Evolutionary conservation across 352 stramenopile species (phyloP), one percentile per base, ranked within the genome.

Genomic region (Elongisporangium undulatum): DNA sequence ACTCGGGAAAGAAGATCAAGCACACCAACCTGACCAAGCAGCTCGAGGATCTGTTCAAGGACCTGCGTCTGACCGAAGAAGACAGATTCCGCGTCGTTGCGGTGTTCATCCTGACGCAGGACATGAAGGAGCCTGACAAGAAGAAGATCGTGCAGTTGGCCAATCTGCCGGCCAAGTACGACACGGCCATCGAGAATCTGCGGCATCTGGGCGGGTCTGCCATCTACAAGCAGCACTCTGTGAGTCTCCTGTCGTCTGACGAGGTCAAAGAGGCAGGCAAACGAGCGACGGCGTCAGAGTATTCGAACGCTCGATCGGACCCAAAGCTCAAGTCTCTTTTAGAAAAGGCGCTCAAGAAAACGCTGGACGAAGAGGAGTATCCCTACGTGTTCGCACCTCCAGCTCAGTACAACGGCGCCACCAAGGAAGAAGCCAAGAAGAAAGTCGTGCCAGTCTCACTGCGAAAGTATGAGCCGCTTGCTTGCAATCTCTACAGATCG

Each of bases 81-180:
- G 85, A 97, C 41, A 83, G 89, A 8, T 89, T 98, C 51, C 83
- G 96, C 50, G 85, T 99, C 10, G 74, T 97, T 0, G 82, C 93
- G 13, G 87, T 99, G 49, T 97, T 97, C 67, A 94, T 95, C 13
- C 74, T 98, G 16, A 98, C 92, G 15, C 96, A 98, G 70, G 82
- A 93, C 49, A 84, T 98, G 63, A 96, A 91, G 48, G 82, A 94
- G 29, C 68, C 72, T 9, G 88, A 98, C 55, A 86, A 92, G 45
- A 81, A 84, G 57, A 94, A 95, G 55, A 64, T 98, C 0, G 82
- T 97, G 51, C 71, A 85, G 54, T 74, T 81, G 17, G 96, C 94
- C 10, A 81, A 89, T 51, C 70, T 99, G 4, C 80, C 77, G 0
- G 75, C 78, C 50, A 86, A 86, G 39, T 79, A 80, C 55, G 72